Conservation (phyloP, 257 asterid genomes). For the Knoxia roxburghii region DNA sequence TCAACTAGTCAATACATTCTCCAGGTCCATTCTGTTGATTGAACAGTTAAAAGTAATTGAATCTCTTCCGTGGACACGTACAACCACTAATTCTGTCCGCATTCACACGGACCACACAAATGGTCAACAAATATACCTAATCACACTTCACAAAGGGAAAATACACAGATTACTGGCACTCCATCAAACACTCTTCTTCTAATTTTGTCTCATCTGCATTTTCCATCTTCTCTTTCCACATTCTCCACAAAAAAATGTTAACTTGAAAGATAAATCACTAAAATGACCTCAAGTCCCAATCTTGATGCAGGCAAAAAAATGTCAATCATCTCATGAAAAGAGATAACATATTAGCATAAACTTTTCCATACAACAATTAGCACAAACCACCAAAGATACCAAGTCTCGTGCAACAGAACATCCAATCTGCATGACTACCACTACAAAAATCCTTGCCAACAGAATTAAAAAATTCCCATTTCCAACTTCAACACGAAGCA, state of each 20-base stretch:
- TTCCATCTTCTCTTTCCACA: not conserved
- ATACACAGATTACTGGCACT: not conserved
- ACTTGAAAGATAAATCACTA: not conserved
- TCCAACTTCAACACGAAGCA: not conserved
- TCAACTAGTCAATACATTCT: not conserved
- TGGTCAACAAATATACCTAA: not conserved
- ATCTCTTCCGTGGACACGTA: not conserved
- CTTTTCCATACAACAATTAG: not conserved
- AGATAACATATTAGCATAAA: not conserved
- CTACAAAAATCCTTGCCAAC: not conserved
- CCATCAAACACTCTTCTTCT: not conserved
- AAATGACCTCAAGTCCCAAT: not conserved
- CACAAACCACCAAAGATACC: not conserved
- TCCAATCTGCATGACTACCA: not conserved
- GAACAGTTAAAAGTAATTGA: not conserved
- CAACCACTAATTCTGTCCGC: not conserved
- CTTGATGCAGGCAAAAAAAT: constrained; percentile 1
- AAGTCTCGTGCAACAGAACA: not conserved
- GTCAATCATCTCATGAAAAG: not conserved
- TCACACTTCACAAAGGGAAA: not conserved
- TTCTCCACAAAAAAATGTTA: not conserved
- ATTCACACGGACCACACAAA: too few species aligned
- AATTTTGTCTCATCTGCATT: not conserved
- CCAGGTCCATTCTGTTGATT: not conserved
- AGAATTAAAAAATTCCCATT: not conserved